Conservation (phyloP, 352 stramenopile genomes). For the Pythium aristosporum region DNA sequence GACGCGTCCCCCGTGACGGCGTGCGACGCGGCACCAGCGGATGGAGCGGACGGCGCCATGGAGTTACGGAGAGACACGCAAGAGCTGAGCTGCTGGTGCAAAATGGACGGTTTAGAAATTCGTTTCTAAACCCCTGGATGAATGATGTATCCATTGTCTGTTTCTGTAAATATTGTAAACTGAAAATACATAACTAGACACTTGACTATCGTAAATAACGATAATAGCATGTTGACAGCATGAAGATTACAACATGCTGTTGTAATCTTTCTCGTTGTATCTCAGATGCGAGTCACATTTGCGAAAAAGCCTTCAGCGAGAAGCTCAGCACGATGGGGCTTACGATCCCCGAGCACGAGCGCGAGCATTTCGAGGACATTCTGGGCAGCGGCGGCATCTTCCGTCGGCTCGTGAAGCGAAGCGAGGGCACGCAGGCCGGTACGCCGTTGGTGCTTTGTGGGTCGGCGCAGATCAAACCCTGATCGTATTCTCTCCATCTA, state of each 20-base stretch:
- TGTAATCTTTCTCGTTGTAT: not conserved
- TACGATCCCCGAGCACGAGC: slow-evolving; percentile 37
- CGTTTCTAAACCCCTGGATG: not conserved
- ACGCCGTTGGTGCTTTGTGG: not conserved
- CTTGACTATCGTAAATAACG: too few relatives aligned
- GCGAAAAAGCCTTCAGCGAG: not conserved
- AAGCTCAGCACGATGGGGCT: slow-evolving; percentile 12
- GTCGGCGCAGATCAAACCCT: too few relatives aligned
- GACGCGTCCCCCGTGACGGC: slow-evolving; percentile 3
- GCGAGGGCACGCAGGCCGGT: slow-evolving; percentile 69
- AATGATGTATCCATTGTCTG: not conserved
- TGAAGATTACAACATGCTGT: too few relatives aligned
- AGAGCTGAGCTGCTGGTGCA: too few relatives aligned
- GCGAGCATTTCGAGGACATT: slow-evolving; percentile 69
- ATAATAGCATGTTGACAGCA: too few relatives aligned
- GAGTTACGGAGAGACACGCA: too few relatives aligned
- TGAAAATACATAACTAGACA: slow-evolving; percentile 1
- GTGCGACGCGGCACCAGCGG: not conserved
- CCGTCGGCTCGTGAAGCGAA: slow-evolving; percentile 55
- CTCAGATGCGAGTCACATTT: not conserved
- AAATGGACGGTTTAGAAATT: slow-evolving; percentile 4
- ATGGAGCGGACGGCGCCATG: too few relatives aligned
- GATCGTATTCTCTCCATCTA: slow-evolving; percentile 17
- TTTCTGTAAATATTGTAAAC: not conserved
- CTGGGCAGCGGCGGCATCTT: slow-evolving; percentile 81